phyloP scores from a whole-genome alignment of 2,329 filamentous ascomycete species.

The Botryotinia narcissicola region DNA sequence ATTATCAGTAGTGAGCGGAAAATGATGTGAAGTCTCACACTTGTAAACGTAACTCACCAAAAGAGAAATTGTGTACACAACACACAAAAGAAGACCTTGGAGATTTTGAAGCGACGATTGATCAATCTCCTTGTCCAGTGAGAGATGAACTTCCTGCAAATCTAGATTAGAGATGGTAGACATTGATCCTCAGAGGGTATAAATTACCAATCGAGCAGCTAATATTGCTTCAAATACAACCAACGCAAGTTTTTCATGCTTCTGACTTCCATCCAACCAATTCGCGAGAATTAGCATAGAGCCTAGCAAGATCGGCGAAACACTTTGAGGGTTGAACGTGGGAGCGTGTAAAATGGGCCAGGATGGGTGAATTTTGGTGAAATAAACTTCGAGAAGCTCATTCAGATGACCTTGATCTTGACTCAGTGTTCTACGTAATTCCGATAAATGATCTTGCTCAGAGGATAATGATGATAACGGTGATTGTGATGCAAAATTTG shows the following conservation, averaged over 20 bases:
- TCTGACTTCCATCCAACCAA: background rate
- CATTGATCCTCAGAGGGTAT: background rate
- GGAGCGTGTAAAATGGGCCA: slow-evolving; percentile 15
- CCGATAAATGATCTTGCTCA: background rate
- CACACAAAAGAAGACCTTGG: slow-evolving; percentile 6
- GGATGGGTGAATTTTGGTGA: slow-evolving; percentile 2
- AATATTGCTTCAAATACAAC: slow-evolving; percentile 15
- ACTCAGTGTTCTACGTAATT: background rate
- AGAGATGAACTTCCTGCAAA: background rate
- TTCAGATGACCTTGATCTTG: background rate
- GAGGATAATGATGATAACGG: slow-evolving; percentile 4
- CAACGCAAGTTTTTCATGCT: slow-evolving; percentile 1
- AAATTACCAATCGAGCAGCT: slow-evolving; percentile 1
- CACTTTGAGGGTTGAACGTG: background rate
- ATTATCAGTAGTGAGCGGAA: background rate
- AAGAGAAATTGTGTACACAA: slow-evolving; percentile 8
- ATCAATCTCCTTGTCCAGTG: slow-evolving; percentile 5
- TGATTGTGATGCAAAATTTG: slow-evolving; percentile 5
- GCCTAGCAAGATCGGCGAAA: slow-evolving; percentile 5
- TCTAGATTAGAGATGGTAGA: background rate
- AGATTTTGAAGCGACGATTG: slow-evolving; percentile 8
- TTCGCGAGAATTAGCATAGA: slow-evolving; percentile 9
- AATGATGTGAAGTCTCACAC: too few relatives aligned
- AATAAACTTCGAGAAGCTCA: background rate
- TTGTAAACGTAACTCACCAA: background rate